phyloP scores from a whole-genome alignment of 208 protist genomes.

The Leishmania turanica region DNA sequence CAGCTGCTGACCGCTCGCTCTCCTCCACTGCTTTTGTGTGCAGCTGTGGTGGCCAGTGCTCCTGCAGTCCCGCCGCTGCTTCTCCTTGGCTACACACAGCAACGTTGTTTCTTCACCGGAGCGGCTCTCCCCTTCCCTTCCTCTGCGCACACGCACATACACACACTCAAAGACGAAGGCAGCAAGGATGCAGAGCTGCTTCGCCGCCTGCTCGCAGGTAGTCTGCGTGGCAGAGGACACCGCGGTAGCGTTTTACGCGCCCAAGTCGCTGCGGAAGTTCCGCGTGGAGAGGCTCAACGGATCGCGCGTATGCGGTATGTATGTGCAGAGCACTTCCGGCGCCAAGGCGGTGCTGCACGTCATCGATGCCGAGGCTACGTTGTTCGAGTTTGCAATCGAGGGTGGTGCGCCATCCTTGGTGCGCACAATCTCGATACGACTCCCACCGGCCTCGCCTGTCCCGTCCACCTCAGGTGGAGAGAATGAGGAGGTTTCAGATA shows the following conservation, averaged over 20 bases:
- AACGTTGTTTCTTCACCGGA: neutral
- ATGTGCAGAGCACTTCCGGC: conserved; percentile 23
- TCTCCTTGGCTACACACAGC: neutral
- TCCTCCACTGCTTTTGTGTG: neutral
- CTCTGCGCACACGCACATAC: neutral
- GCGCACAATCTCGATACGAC: conserved; percentile 16
- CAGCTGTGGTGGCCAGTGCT: neutral
- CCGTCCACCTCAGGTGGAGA: neutral
- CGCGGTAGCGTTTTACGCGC: conserved; percentile 75
- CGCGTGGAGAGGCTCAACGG: conserved; percentile 81
- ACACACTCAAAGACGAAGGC: conserved; percentile 12
- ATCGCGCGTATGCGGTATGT: conserved; percentile 63
- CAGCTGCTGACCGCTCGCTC: neutral
- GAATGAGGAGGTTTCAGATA: neutral
- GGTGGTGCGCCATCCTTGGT: conserved; percentile 22
- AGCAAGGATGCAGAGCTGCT: conserved; percentile 45
- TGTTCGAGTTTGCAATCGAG: conserved; percentile 61
- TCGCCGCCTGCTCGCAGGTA: conserved; percentile 71
- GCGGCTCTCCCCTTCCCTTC: neutral
- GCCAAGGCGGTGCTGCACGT: conserved; percentile 57
- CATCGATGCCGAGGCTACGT: conserved; percentile 73
- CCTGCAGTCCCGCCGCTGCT: neutral
- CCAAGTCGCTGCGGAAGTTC: conserved; percentile 84
- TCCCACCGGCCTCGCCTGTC: conserved; percentile 2
- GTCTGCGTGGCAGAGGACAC: conserved; percentile 86